A percentile compares a stretch with the other conserved stretches of the same genome.
phyloP scores from a whole-genome alignment of 1,284 basidiomycete genomes.

The Malassezia japonica region DNA sequence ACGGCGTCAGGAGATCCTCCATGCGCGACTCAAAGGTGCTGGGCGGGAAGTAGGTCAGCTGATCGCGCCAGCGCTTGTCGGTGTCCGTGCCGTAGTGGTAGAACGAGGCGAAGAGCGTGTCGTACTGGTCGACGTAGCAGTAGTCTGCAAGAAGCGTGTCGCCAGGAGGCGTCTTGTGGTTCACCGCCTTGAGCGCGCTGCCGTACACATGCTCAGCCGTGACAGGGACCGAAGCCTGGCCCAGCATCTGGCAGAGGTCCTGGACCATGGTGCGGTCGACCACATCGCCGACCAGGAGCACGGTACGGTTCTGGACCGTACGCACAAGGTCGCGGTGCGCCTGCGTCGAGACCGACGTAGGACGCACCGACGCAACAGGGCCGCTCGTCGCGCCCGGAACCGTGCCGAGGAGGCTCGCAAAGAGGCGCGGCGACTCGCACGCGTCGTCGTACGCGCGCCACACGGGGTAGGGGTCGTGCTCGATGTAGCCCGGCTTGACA shows the following conservation, averaged over 20 bases:
- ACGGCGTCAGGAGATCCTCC: constrained; percentile 40
- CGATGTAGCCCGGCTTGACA: constrained; percentile 5
- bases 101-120: constrained; percentile 45
- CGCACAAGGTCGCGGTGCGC: constrained; percentile 1
- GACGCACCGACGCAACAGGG: not conserved
- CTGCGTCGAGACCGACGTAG: not conserved
- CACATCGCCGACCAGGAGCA: constrained; percentile 49
- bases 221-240: constrained; percentile 39
- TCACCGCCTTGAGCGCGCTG: constrained; percentile 22
- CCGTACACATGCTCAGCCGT: constrained; percentile 44
- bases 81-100: constrained; percentile 49
- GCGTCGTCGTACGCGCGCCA: constrained; percentile 11
- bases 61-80: constrained; percentile 42
- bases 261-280: constrained; percentile 48
- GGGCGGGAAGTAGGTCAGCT: constrained; percentile 46
- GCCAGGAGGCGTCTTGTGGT: constrained; percentile 6
- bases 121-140: constrained; percentile 48
- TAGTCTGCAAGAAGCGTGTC: constrained; percentile 48
- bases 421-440: constrained; percentile 4
- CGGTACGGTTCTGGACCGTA: constrained; percentile 41
- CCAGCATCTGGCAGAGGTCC: constrained; percentile 48
- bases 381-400: constrained; percentile 2
- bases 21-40: constrained; percentile 48
- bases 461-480: constrained; percentile 12
- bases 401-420: constrained; percentile 6